phyloP scores from a whole-genome alignment of 495 filamentous ascomycete species.

The Symbiotaphrina buchneri region DNA sequence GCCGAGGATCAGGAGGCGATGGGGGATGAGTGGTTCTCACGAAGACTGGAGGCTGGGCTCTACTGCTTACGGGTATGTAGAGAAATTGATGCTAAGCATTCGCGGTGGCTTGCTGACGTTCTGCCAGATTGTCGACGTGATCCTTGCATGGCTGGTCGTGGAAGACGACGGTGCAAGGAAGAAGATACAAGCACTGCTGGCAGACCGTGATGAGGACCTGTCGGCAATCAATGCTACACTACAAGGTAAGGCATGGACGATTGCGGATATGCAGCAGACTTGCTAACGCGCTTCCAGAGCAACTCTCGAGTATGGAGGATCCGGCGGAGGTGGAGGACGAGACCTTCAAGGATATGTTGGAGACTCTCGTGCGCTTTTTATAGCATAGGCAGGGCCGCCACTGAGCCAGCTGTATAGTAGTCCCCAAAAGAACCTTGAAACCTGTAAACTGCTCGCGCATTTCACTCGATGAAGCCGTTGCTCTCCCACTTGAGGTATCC shows the following conservation, averaged over 20 bases:
- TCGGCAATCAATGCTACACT: conserved; percentile 41
- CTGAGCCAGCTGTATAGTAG: too few species aligned
- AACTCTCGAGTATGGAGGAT: conserved; percentile 7
- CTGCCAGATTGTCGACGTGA: conserved; percentile 47
- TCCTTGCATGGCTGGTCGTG: conserved; percentile 79
- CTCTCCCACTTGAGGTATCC: too few species aligned
- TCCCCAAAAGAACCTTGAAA: too few species aligned
- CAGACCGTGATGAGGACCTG: conserved; percentile 42
- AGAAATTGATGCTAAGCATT: not conserved
- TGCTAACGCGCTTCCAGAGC: conserved; percentile 12
- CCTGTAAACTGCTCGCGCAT: too few species aligned
- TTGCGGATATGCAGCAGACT: conserved; percentile 3
- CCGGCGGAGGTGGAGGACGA: conserved; percentile 31
- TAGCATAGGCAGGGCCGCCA: too few species aligned
- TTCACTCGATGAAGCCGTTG: too few species aligned
- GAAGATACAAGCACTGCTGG: conserved; percentile 38
- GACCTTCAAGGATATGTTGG: conserved; percentile 41
- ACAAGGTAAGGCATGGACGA: conserved; percentile 36
- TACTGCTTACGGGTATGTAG: conserved; percentile 47
- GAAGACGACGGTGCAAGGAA: conserved; percentile 65
- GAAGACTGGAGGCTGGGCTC: conserved; percentile 67
- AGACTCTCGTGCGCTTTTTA: conserved; percentile 38
- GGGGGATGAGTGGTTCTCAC: conserved; percentile 62
- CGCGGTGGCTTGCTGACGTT: not conserved
- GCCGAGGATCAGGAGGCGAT: conserved; percentile 36